These are phyloP conservation scores for Xylaria bambusicola DNA, from an alignment of 495 filamentous ascomycete species.

Conservation along the genomic window DNA sequence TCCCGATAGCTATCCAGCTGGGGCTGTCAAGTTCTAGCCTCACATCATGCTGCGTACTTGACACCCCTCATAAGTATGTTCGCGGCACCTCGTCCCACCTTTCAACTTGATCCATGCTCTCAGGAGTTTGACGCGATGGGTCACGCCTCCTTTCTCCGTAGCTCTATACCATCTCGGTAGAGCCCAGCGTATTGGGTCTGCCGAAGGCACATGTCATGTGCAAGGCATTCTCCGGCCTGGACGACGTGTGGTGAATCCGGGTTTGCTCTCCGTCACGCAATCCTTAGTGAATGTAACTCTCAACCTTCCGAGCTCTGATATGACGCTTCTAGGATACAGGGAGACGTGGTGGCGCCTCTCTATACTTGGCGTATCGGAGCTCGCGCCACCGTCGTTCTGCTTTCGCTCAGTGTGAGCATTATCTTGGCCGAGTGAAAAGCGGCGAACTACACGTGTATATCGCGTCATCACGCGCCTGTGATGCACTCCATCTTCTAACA, in stretches of 20 bases:
- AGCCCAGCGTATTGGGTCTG: background rate
- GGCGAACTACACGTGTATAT: no score
- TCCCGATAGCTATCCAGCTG: background rate
- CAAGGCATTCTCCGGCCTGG: background rate
- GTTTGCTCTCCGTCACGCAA: background rate
- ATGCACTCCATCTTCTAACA: no score
- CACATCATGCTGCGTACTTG: background rate
- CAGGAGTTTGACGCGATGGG: background rate
- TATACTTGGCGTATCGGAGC: background rate
- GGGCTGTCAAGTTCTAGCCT: constrained; percentile 10
- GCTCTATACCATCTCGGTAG: background rate
- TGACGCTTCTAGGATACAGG: background rate
- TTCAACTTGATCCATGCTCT: no score
- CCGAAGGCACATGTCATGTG: background rate
- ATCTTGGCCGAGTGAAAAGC: no score
- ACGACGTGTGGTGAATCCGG: background rate
- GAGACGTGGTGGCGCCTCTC: background rate
- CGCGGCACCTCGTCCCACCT: no score
- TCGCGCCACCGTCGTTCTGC: background rate
- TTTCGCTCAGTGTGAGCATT: background rate
- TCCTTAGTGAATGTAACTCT: no score
- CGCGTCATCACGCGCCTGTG: no score
- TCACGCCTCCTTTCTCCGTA: background rate
- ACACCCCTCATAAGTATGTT: no score
- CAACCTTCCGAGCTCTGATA: background rate